Conservation (phyloP, 176 grass and related monocot genomes). For the Puya raimondii region DNA sequence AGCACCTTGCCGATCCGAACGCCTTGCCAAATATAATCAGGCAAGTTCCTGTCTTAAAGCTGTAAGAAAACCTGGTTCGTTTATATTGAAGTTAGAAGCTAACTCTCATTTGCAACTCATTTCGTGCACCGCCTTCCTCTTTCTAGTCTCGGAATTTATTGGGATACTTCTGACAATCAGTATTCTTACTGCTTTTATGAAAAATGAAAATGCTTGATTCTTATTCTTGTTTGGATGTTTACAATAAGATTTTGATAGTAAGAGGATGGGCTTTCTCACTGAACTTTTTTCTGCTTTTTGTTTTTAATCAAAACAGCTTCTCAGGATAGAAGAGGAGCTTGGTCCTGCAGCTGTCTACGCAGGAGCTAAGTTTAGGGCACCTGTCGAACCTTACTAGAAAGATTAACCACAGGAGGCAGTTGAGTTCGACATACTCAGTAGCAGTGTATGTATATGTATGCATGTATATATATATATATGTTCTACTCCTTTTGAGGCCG, state of each 20-base stretch:
- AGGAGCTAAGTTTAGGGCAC: slow-evolving; percentile 62
- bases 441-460: too few relatives aligned
- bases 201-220: too few relatives aligned
- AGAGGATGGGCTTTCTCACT: neutral
- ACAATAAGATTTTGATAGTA: neutral
- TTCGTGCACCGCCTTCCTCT: too few relatives aligned
- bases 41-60: neutral
- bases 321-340: slow-evolving; percentile 88
- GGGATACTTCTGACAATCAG: too few relatives aligned
- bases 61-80: neutral
- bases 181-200: too few relatives aligned
- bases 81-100: neutral
- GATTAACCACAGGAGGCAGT: too few relatives aligned
- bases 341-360: slow-evolving; percentile 56
- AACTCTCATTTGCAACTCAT: neutral
- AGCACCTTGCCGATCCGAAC: slow-evolving; percentile 85
- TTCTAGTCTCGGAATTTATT: too few relatives aligned
- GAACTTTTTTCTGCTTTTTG: neutral
- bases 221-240: neutral
- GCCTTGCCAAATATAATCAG: slow-evolving; percentile 95
- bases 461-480: too few relatives aligned
- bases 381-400: slow-evolving; percentile 63
- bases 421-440: too few relatives aligned
- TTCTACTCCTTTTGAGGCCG: too few relatives aligned
- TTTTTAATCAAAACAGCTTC: slow-evolving; percentile 35